A percentile compares a stretch with the other conserved stretches of the same genome.
These are phyloP conservation scores for Alternaria brassicicola DNA, from an alignment of 2,329 filamentous ascomycete species.

Conservation along the genomic window DNA sequence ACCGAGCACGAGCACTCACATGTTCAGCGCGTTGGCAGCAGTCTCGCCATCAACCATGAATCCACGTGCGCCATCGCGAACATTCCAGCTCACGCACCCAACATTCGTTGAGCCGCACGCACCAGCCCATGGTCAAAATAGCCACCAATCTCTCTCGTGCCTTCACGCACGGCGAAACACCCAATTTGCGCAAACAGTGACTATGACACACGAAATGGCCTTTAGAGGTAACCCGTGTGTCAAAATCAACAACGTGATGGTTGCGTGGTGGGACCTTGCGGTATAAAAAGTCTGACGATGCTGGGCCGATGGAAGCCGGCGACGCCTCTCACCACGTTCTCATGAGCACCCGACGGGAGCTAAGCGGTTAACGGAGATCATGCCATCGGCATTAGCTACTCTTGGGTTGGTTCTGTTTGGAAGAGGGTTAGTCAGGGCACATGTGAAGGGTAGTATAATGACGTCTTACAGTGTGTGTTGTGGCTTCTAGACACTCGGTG, in stretches of 20 bases:
- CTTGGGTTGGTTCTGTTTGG: background rate
- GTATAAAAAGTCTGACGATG: conserved; percentile 6
- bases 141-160: conserved; percentile 19
- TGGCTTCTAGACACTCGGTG: background rate
- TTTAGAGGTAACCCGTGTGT: conserved; percentile 30
- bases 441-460: conserved; percentile 4
- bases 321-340: background rate
- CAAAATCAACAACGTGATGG: conserved; percentile 16
- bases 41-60: conserved; percentile 2
- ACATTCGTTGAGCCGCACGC: conserved; percentile 21
- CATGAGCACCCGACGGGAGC: conserved; percentile 6
- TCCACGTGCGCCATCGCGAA: conserved; percentile 16
- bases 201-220: conserved; percentile 35
- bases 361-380: conserved; percentile 19
- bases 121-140: background rate
- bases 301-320: conserved; percentile 20
- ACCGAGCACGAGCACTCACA: background rate
- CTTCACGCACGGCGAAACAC: conserved; percentile 18
- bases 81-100: background rate
- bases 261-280: conserved; percentile 15
- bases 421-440: conserved; percentile 5
- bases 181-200: conserved; percentile 8
- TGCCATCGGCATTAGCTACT: conserved; percentile 4
- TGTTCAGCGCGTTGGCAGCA: background rate
- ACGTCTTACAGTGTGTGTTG: conserved; percentile 16